Base-by-base conservation (phyloP, 129 eudicot genomes). In the Flaveria trinervia region DNA sequence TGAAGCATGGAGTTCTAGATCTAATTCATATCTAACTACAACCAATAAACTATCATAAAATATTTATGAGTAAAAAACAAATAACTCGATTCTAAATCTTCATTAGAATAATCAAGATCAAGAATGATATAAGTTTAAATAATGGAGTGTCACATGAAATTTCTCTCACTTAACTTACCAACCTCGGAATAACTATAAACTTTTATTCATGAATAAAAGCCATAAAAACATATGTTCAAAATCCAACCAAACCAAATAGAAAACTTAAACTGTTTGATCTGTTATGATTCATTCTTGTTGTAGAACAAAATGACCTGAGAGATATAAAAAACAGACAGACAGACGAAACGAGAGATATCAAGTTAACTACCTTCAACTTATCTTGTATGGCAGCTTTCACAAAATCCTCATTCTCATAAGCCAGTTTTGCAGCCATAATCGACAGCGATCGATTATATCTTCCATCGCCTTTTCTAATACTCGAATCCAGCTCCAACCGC, bases 351-450 rank as follows among this genome's bases (percentile, higher is more conserved):
- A 60, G 16, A 59, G 25, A 43, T 0, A 54, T 23, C 68, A 28
- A 39, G 62, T 79, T 54, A 23, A 23, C 1, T 23, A 89, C 97
- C 97, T 87, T 86, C 92, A 93, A 84, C 17, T 78, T 75, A 70
- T 92, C 62, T 67, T 60, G 70, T 49, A 92, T 76, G 45, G 86
- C 84, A 71, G 72, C 79, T 76, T 59, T 60, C 46, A 51, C 81
- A 68, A 84, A 87, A 13, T 84, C 77, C 71, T 82, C 50, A 61
- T 80, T 89, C 56, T 92, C 96, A 44, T 92, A 92, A 62, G 84
- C 67, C 52, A 92, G 61, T 77, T 89, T 92, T 56, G 97, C 61
- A 14, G 92, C 97, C 92, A 92, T 89, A 17, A 89, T 80, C 0
- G 96, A 77, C 23, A 87, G 70, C 11, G 84, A 65, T 16, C 89